Conservation (phyloP, 176 grass and related monocot genomes). For the Bromus sterilis region DNA sequence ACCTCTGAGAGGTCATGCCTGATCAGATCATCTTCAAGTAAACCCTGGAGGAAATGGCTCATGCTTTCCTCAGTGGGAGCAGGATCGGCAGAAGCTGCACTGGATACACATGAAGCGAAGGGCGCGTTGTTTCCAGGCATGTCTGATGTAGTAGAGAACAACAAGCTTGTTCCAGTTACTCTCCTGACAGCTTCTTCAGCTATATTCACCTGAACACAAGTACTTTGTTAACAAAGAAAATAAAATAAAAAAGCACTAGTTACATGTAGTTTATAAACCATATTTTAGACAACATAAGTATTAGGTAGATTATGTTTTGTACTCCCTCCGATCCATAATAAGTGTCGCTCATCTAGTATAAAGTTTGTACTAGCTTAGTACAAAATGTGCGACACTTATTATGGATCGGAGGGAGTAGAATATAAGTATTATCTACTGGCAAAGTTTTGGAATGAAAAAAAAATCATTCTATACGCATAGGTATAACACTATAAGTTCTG, state of each 20-base stretch:
- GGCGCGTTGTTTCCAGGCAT: conserved; percentile 27
- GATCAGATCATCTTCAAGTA: conserved; percentile 2
- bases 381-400: too few relatives aligned
- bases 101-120: conserved; percentile 27
- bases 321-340: too few relatives aligned
- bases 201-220: conserved; percentile 67
- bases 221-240: not conserved
- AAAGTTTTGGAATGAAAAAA: not conserved
- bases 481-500: not conserved
- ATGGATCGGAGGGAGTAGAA: too few relatives aligned
- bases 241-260: not conserved
- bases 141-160: conserved; percentile 28
- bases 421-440: not conserved
- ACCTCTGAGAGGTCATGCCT: conserved; percentile 5
- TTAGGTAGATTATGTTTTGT: too few relatives aligned
- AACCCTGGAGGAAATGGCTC: conserved; percentile 23
- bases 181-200: conserved; percentile 60
- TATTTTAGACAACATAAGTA: not conserved
- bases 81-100: conserved; percentile 30
- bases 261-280: not conserved
- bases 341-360: too few relatives aligned
- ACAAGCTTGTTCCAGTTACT: conserved; percentile 32
- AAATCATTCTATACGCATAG: not conserved
- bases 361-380: too few relatives aligned
- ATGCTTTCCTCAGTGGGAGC: conserved; percentile 15